A percentile compares a stretch with the other conserved stretches of the same genome.
phyloP scores from a whole-genome alignment of 768 basidiomycete genomes.

The Mycena alexandri region DNA sequence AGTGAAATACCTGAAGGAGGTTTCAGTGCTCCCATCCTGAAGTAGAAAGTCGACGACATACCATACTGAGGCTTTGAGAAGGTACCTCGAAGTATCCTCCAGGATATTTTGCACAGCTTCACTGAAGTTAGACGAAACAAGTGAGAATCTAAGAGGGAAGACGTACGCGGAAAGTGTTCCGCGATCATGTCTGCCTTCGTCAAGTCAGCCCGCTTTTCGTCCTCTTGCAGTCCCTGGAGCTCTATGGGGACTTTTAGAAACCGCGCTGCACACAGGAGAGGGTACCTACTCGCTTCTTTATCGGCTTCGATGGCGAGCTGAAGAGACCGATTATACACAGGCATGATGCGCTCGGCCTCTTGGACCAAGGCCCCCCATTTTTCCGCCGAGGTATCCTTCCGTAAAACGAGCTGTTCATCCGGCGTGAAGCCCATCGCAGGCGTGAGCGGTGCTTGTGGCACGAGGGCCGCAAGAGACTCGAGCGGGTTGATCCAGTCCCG shows the following conservation, averaged over 20 bases:
- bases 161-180: conserved; percentile 34
- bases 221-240: conserved; percentile 22
- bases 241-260: conserved; percentile 18
- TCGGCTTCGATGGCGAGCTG: conserved; percentile 30
- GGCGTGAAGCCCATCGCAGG: conserved; percentile 7
- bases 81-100: background rate
- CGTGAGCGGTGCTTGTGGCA: conserved; percentile 4
- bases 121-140: background rate
- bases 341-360: conserved; percentile 26
- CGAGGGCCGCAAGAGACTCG: conserved; percentile 4
- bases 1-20: conserved; percentile 33
- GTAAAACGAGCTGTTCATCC: conserved; percentile 23
- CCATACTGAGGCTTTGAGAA: conserved; percentile 38
- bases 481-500: conserved; percentile 25
- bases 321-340: conserved; percentile 18
- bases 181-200: conserved; percentile 20
- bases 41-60: conserved; percentile 3
- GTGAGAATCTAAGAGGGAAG: background rate
- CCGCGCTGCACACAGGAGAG: background rate
- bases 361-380: conserved; percentile 5
- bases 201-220: conserved; percentile 24
- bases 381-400: conserved; percentile 2
- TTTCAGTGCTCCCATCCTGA: background rate
- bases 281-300: conserved; percentile 33
- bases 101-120: conserved; percentile 24